Conservation (phyloP, 2,329 filamentous ascomycete species). For the Ambrosiella xylebori region DNA sequence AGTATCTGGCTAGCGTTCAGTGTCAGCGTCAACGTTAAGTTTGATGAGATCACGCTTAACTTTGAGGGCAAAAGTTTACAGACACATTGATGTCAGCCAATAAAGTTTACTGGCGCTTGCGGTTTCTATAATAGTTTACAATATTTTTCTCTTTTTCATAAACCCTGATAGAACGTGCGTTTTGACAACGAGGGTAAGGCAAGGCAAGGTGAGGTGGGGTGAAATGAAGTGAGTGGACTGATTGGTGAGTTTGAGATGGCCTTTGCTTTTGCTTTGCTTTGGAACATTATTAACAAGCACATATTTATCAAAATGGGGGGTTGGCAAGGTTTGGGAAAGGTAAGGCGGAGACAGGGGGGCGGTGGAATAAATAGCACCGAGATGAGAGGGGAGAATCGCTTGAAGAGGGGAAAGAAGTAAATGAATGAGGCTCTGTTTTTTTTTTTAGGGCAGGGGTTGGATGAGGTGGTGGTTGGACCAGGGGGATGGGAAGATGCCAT, state of each 20-base stretch:
- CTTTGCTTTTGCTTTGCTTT: background rate
- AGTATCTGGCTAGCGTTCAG: too few species aligned
- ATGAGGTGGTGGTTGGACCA: background rate
- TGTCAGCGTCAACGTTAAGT: too few species aligned
- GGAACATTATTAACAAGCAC: background rate
- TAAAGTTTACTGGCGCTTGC: too few species aligned
- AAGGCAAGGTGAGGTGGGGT: background rate
- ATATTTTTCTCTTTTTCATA: too few species aligned
- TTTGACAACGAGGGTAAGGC: too few species aligned
- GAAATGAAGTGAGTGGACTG: background rate
- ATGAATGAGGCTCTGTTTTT: background rate
- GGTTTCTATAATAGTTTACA: too few species aligned
- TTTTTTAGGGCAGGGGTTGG: background rate
- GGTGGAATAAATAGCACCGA: constrained; percentile 2
- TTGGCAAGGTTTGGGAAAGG: background rate
- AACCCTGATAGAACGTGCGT: too few species aligned
- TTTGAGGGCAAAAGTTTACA: too few species aligned
- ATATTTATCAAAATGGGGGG: background rate
- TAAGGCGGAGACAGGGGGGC: background rate
- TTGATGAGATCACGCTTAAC: too few species aligned
- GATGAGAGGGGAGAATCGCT: background rate
- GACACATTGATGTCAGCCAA: too few species aligned
- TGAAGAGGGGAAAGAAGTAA: background rate
- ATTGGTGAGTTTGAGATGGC: background rate
- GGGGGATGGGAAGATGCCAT: background rate